Evolutionary conservation across 805 yeast species (phyloP).

Genomic region (Nakazawaea wyomingensis): DNA sequence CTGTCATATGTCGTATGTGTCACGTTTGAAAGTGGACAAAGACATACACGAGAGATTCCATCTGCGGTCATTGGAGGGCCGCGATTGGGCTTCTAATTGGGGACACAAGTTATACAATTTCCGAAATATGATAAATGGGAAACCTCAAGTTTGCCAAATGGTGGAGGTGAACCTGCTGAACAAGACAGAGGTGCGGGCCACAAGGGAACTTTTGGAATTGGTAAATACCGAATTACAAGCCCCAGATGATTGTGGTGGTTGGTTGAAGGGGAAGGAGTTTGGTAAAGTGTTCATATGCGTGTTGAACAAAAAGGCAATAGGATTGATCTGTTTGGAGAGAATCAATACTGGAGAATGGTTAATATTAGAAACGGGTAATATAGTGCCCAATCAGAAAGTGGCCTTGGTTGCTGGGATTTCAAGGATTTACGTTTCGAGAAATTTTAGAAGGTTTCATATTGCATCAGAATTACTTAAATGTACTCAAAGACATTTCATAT

Average conservation of each 20-base stretch:
- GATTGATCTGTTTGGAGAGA: conserved; percentile 49
- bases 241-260: conserved; percentile 27
- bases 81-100: conserved; percentile 40
- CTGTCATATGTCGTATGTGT: conserved; percentile 51
- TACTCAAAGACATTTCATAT: conserved; percentile 39
- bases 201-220: conserved; percentile 39
- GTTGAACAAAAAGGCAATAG: conserved; percentile 43
- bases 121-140: conserved; percentile 8
- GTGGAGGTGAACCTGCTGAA: conserved; percentile 30
- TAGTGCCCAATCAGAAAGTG: conserved; percentile 43
- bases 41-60: conserved; percentile 50
- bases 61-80: conserved; percentile 40
- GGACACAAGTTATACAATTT: conserved; percentile 20
- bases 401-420: conserved; percentile 41
- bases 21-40: conserved; percentile 36
- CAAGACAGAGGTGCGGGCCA: conserved; percentile 28
- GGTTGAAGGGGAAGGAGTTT: conserved; percentile 18
- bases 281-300: conserved; percentile 50
- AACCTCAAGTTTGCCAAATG: conserved; percentile 18
- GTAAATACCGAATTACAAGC: conserved; percentile 62
- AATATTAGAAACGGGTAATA: conserved; percentile 42
- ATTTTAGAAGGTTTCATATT: conserved; percentile 45
- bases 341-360: conserved; percentile 52
- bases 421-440: conserved; percentile 40
- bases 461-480: conserved; percentile 40